Base-by-base conservation (phyloP, 2,329 filamentous ascomycete species). In the Teratosphaeria nubilosa region DNA sequence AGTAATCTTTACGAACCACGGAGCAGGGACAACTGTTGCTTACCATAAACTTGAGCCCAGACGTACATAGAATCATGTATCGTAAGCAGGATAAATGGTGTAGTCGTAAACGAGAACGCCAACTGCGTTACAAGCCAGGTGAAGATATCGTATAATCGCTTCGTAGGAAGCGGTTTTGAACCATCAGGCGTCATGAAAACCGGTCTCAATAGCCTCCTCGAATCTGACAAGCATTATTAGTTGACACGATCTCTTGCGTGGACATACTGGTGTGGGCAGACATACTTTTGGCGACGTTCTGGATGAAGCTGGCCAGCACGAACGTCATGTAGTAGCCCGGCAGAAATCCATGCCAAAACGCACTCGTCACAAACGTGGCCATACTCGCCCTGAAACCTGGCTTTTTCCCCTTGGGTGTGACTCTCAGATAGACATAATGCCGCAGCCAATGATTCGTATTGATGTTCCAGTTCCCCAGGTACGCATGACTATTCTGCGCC, bases 311-410 rank as follows among this genome's bases (percentile, higher is more conserved):
- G 1, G 89, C 94, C 7, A 97, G 80, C 48, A 97, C 76, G 68
- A 99, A 99, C 5, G 87, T 82, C 60, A 99, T 76, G 73, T 97
- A 97, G 74, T 99, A 99, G 5, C 94, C 94, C 0, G 94, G 92
- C 65, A 95, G 95, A 75, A 99, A 99, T 31, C 94, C 94, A 70
- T 99, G 94, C 94, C 94, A 99, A 65, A 97, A 86, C 2, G 94
- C 92, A 69, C 91, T 96, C 22, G 94, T 97, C 6, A 85, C 83
- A 71, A 99, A 99, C 0, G 94, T 99, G 34, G 91, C 90, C 77
- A 99, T 77, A 68, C 88, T 97, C 55, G 94, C 94, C 59, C 91
- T 82, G 77, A 99, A 99, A 1, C 94, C 94, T 10, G 94, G 94
- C 73, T 97, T 99, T 79, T 91, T 94, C 56, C 94, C 94, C 66